Base-by-base conservation (phyloP, 2,329 filamentous ascomycete species). In the Fusarium fujikuroi region DNA sequence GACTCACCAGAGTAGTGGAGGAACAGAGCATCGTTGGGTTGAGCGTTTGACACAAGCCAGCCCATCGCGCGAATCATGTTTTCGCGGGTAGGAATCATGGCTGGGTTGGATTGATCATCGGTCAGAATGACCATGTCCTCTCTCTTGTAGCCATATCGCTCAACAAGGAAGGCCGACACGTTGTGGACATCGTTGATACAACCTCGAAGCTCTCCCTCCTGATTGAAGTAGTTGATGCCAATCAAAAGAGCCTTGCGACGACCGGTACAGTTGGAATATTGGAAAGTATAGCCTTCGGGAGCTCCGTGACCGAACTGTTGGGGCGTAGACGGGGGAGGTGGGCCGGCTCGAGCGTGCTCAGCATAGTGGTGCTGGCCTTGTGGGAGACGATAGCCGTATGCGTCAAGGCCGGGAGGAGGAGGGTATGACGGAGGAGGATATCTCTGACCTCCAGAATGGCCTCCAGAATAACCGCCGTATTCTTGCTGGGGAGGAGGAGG, bases 101-200 rank as follows among this genome's bases (percentile, higher is more conserved):
- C 88, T 7, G 90, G 89, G 77, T 93, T 89, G 73, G 87, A 85
- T 82, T 93, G 90, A 81, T 95, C 92, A 75, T 95, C 92, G 19
- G 92, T 94, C 81, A 95, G 83, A 63, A 92, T 89, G 47, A 95
- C 92, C 92, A 94, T 95, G 77, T 95, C 92, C 82, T 95, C 92
- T 69, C 91, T 86, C 85, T 90, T 92, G 83, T 94, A 95, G 56
- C 88, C 86, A 78, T 92, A 92, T 67, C 86, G 85, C 80, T 91
- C 86, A 73, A 91, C 90, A 69, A 95, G 83, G 81, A 93, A 95
- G 61, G 84, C 83, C 37, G 91, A 93, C 82, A 95, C 89, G 80
- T 95, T 95, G 83, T 92, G 90, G 39, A 92, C 91, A 80, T 95
- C 92, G 82, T 95, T 95, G 87, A 95, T 93, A 82, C 92, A 95